phyloP scores from a whole-genome alignment of 1,284 basidiomycete species.

The Pseudozyma thailandica region DNA sequence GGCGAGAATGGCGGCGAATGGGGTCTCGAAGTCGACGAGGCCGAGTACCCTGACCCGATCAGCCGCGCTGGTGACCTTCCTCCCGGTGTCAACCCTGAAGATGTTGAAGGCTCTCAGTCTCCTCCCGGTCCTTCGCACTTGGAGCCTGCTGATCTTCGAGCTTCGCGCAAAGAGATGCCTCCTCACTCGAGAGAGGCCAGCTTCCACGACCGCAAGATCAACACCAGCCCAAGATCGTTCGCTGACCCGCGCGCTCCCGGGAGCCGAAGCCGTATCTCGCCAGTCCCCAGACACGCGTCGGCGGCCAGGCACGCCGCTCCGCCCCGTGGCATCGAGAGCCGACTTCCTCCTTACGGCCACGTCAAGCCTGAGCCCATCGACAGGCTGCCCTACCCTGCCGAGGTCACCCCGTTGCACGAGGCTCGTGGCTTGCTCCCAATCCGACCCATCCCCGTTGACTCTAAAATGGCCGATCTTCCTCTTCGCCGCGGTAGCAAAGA shows the following conservation, averaged over 20 bases:
- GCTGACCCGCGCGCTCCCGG: slow-evolving; percentile 2
- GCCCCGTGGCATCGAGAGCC: slow-evolving; percentile 1
- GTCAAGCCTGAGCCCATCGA: slow-evolving; percentile 15
- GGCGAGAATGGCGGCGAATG: slow-evolving; percentile 61
- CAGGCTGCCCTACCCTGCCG: slow-evolving; percentile 24
- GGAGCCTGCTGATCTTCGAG: slow-evolving; percentile 14
- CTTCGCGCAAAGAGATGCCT: slow-evolving; percentile 3
- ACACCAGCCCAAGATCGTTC: slow-evolving; percentile 6
- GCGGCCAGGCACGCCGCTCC: slow-evolving; percentile 9
- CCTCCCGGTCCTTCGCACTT: slow-evolving; percentile 18
- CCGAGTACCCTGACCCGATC: slow-evolving; percentile 56
- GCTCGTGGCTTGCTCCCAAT: slow-evolving; percentile 46
- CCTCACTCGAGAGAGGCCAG: slow-evolving; percentile 7
- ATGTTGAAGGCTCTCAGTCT: slow-evolving; percentile 36
- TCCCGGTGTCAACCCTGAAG: slow-evolving; percentile 36
- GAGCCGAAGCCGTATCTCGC: slow-evolving; percentile 21
- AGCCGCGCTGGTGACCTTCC: slow-evolving; percentile 48
- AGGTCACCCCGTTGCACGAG: slow-evolving; percentile 46
- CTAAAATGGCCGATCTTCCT: slow-evolving; percentile 23
- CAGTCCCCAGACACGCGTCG: slow-evolving; percentile 13
- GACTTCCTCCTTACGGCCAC: slow-evolving; percentile 10
- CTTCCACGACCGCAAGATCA: slow-evolving; percentile 15
- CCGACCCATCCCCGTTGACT: slow-evolving; percentile 41
- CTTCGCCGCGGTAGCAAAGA: slow-evolving; percentile 25
- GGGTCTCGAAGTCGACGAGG: slow-evolving; percentile 56